phyloP scores from a whole-genome alignment of 2,329 filamentous ascomycete genomes.

The Diaporthe caulivora region DNA sequence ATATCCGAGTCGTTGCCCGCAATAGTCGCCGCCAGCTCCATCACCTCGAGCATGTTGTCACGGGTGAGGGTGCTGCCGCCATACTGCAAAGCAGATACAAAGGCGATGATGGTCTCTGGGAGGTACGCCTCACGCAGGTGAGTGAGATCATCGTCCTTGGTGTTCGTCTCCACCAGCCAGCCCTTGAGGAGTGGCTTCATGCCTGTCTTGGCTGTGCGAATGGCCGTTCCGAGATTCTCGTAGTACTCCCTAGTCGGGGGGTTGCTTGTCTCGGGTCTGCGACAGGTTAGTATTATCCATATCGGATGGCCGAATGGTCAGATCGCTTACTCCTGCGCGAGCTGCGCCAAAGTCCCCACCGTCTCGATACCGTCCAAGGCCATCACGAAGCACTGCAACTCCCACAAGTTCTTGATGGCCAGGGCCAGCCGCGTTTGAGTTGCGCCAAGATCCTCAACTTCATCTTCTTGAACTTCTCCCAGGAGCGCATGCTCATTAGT shows the following conservation, averaged over 20 bases:
- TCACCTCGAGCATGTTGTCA: conserved; percentile 83
- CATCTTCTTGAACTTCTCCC: conserved; percentile 43
- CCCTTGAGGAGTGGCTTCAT: conserved; percentile 73
- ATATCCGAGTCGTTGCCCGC: conserved; percentile 79
- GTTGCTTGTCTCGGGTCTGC: conserved; percentile 48
- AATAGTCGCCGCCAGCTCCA: conserved; percentile 84
- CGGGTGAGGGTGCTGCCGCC: conserved; percentile 80
- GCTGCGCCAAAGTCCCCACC: conserved; percentile 67
- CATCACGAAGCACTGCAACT: conserved; percentile 76
- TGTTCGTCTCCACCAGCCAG: conserved; percentile 69
- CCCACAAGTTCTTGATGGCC: conserved; percentile 64
- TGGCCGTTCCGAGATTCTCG: conserved; percentile 63
- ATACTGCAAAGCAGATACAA: conserved; percentile 84
- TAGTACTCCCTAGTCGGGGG: conserved; percentile 63
- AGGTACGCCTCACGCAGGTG: conserved; percentile 82
- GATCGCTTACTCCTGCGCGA: conserved; percentile 63
- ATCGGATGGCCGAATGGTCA: too few species aligned
- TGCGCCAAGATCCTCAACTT: conserved; percentile 50
- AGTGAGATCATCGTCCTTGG: conserved; percentile 71
- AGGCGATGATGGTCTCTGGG: conserved; percentile 87
- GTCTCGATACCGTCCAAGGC: conserved; percentile 77
- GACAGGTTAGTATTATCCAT: conserved; percentile 45
- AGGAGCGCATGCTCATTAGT: conserved; percentile 43
- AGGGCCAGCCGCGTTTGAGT: conserved; percentile 61
- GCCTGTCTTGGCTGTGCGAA: conserved; percentile 66